Evolutionary conservation across 352 stramenopile species (phyloP).

Genomic region (Phytophthora megakarya): DNA sequence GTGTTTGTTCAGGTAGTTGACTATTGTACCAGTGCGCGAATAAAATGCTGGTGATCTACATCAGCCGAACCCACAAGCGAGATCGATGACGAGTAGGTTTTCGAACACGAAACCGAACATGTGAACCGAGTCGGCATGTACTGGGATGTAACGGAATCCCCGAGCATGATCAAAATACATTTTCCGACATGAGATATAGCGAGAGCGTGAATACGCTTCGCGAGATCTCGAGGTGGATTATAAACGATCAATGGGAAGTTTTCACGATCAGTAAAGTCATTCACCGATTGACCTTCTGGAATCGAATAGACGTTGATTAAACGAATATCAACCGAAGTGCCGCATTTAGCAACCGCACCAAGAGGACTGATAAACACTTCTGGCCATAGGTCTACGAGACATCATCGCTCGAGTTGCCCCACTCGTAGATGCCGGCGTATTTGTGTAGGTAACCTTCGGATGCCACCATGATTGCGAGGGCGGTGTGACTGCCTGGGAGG

Average conservation of each 20-base stretch:
- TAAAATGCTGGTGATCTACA: slow-evolving; percentile 35
- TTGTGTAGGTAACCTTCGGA: not conserved
- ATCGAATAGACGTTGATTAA: slow-evolving; percentile 26
- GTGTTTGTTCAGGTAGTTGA: slow-evolving; percentile 24
- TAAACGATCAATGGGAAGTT: too few species aligned
- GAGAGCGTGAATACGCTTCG: too few species aligned
- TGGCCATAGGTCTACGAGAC: slow-evolving; percentile 1
- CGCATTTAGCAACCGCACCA: not conserved
- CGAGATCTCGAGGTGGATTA: too few species aligned
- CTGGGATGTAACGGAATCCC: slow-evolving; percentile 32
- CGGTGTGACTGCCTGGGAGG: not conserved
- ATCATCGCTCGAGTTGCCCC: slow-evolving; percentile 13
- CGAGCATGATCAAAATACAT: too few species aligned
- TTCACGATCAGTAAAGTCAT: too few species aligned
- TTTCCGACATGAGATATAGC: too few species aligned
- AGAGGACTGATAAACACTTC: slow-evolving; percentile 22
- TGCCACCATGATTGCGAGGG: slow-evolving; percentile 6
- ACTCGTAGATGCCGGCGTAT: slow-evolving; percentile 4
- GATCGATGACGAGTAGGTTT: slow-evolving; percentile 23
- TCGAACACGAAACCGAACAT: slow-evolving; percentile 31
- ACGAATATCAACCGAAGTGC: slow-evolving; percentile 3
- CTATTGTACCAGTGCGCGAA: slow-evolving; percentile 10
- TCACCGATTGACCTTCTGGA: not conserved
- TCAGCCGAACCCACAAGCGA: slow-evolving; percentile 27
- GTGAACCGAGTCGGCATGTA: slow-evolving; percentile 29